A percentile compares a stretch with the other conserved stretches of the same genome.
phyloP scores from a whole-genome alignment of 2,329 filamentous ascomycete species.

The Venturia aucupariae region DNA sequence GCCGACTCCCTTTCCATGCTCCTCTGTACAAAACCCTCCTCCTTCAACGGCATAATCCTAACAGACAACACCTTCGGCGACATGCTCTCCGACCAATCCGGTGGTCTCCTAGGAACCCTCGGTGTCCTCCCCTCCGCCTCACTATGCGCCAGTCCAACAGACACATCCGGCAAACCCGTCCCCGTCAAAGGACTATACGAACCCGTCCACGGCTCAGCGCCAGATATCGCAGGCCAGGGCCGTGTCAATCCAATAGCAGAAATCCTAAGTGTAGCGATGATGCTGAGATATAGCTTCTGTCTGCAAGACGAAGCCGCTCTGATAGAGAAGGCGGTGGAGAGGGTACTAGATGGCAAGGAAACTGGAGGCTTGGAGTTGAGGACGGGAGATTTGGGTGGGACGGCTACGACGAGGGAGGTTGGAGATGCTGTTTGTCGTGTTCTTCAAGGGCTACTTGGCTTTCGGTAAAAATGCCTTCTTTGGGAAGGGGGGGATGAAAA shows the following conservation, averaged over 20 bases:
- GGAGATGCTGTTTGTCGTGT: conserved; percentile 12
- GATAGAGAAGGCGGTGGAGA: conserved; percentile 8
- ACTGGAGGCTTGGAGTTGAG: conserved; percentile 7
- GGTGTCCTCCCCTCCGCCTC: conserved; percentile 39
- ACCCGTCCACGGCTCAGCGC: conserved; percentile 26
- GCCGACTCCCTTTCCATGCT: conserved; percentile 42
- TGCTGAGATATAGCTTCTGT: conserved; percentile 24
- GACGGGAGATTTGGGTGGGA: conserved; percentile 11
- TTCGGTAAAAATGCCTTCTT: background rate
- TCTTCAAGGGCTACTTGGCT: background rate
- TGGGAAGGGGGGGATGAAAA: no score
- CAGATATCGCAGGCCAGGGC: conserved; percentile 27
- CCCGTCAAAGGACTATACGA: conserved; percentile 26
- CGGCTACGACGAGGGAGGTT: conserved; percentile 9
- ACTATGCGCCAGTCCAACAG: conserved; percentile 26
- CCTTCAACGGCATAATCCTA: conserved; percentile 41
- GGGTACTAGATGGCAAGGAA: conserved; percentile 8
- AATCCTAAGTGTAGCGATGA: conserved; percentile 26
- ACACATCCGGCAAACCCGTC: background rate
- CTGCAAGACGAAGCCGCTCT: conserved; percentile 4
- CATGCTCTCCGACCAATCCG: conserved; percentile 38
- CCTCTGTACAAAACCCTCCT: conserved; percentile 38
- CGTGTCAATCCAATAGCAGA: conserved; percentile 25
- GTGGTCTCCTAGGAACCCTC: conserved; percentile 38
- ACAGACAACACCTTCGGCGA: conserved; percentile 43